Conservation (phyloP, 495 filamentous ascomycete genomes). For the Glarea lozoyensis region DNA sequence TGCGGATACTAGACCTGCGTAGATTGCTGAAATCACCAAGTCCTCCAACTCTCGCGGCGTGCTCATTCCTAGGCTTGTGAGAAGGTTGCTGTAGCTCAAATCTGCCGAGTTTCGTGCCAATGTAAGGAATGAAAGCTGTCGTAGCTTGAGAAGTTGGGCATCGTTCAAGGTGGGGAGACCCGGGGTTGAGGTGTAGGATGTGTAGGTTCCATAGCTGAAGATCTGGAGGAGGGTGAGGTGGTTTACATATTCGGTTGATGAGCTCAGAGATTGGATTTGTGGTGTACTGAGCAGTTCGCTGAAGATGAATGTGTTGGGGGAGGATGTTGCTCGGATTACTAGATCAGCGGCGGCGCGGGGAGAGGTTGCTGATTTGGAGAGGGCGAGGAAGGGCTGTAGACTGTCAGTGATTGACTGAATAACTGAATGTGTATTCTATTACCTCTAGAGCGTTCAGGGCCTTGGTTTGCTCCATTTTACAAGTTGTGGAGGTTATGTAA, state of each 20-base stretch:
- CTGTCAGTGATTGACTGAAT: conserved; percentile 5
- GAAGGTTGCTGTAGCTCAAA: conserved; percentile 67
- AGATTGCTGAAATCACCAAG: conserved; percentile 82
- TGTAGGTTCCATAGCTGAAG: conserved; percentile 88
- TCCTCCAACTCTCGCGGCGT: conserved; percentile 71
- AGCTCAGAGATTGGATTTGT: conserved; percentile 66
- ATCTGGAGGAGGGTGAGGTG: conserved; percentile 76
- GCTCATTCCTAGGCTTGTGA: conserved; percentile 54
- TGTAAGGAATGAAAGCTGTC: conserved; percentile 79
- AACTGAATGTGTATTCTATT: conserved; percentile 6
- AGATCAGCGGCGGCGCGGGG: conserved; percentile 80
- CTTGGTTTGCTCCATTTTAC: conserved; percentile 72
- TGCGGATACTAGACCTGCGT: conserved; percentile 69
- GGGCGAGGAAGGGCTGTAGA: conserved; percentile 70
- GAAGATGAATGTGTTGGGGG: conserved; percentile 87
- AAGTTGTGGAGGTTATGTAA: too few species aligned
- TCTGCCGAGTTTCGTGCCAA: conserved; percentile 49
- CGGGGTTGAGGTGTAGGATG: conserved; percentile 48
- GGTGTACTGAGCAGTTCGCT: conserved; percentile 80
- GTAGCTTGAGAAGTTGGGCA: conserved; percentile 75
- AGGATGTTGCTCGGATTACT: conserved; percentile 77
- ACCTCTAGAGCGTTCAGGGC: conserved; percentile 74
- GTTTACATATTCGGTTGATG: conserved; percentile 31
- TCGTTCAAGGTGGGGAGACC: conserved; percentile 63
- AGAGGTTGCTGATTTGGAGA: conserved; percentile 76